Evolutionary conservation across 805 yeast genomes (phyloP).

Genomic region (Candida awuae): DNA sequence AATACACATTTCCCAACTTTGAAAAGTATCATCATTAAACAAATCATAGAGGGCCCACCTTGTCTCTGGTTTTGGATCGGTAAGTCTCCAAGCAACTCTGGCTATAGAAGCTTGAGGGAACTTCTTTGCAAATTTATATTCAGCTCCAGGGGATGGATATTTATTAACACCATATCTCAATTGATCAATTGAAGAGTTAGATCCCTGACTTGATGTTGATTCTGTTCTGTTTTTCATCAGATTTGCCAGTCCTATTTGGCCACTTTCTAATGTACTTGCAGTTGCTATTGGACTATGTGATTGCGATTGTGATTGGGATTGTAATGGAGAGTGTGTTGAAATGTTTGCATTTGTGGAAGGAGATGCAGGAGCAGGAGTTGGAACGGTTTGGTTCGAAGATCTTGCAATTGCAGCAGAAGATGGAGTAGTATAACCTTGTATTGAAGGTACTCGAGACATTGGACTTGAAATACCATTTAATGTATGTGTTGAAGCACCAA

Average conservation of each 20-base stretch:
- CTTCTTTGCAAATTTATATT: conserved; percentile 60
- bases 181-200: neutral
- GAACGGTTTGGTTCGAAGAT: conserved; percentile 1
- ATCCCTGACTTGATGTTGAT: neutral
- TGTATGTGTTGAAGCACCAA: neutral
- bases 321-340: neutral
- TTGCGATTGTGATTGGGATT: neutral
- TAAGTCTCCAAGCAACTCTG: conserved; percentile 70
- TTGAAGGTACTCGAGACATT: conserved; percentile 8
- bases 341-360: neutral
- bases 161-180: conserved; percentile 1
- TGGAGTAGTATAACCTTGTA: conserved; percentile 2
- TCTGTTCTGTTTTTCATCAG: neutral
- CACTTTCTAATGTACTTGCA: too few species aligned
- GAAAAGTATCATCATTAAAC: conserved; percentile 63
- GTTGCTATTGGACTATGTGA: neutral
- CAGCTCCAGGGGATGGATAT: conserved; percentile 49
- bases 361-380: conserved; percentile 3
- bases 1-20: conserved; percentile 53
- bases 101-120: conserved; percentile 56
- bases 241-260: neutral
- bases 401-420: conserved; percentile 12
- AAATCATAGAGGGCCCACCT: conserved; percentile 54
- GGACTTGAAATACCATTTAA: neutral
- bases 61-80: conserved; percentile 51